Conservation (phyloP, 2,329 filamentous ascomycete species). For the Botrytis squamosa region DNA sequence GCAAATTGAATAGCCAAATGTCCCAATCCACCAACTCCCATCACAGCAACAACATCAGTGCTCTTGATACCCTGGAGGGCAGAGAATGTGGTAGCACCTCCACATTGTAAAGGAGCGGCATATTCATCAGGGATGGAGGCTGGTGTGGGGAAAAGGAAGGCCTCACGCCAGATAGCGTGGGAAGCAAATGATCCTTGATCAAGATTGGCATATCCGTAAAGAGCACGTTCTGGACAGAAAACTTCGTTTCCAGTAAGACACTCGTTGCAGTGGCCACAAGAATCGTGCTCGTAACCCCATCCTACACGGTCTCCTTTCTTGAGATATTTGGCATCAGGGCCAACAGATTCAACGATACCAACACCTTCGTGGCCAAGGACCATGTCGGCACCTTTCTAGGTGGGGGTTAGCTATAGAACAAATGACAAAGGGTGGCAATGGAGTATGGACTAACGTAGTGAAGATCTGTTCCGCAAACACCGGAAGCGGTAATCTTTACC, state of each 20-base stretch:
- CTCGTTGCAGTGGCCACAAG: conserved; percentile 45
- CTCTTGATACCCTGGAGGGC: conserved; percentile 38
- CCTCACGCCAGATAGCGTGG: conserved; percentile 41
- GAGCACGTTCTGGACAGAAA: conserved; percentile 43
- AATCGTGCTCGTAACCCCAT: conserved; percentile 45
- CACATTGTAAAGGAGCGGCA: conserved; percentile 49
- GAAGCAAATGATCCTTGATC: conserved; percentile 49
- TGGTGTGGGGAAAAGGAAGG: conserved; percentile 43
- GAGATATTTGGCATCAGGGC: conserved; percentile 48
- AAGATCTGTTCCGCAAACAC: conserved; percentile 26
- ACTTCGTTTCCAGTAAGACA: conserved; percentile 45
- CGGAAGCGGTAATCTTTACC: conserved; percentile 24
- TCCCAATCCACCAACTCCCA: conserved; percentile 60
- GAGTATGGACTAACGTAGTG: conserved; percentile 19
- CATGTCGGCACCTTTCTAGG: conserved; percentile 23
- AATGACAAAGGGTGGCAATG: background rate
- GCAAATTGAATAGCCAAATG: conserved; percentile 63
- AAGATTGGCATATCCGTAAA: conserved; percentile 45
- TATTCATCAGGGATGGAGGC: conserved; percentile 38
- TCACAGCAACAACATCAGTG: conserved; percentile 39
- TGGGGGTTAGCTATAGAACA: conserved; percentile 11
- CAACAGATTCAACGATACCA: conserved; percentile 61
- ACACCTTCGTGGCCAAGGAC: conserved; percentile 67
- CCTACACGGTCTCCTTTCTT: conserved; percentile 46
- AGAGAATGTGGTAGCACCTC: conserved; percentile 43